Evolutionary conservation across 78 protist species (phyloP).

Genomic region (Dictyostelium intermedium): DNA sequence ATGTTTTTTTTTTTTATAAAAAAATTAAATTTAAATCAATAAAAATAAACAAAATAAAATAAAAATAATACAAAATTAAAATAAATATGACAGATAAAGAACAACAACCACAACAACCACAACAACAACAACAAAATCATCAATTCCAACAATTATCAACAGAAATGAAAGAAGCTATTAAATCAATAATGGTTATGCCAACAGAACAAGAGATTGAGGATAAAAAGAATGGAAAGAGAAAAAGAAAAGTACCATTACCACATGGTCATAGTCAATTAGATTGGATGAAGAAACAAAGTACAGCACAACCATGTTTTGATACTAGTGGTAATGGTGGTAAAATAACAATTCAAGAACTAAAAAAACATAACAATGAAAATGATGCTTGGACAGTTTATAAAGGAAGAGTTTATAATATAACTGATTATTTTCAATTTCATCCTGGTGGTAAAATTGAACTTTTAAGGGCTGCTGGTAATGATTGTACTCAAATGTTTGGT

Average conservation of each 20-base stretch:
- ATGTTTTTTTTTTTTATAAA: background rate
- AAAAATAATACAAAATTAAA: background rate
- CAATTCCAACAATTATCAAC: background rate
- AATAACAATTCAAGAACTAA: constrained; percentile 33
- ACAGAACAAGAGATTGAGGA: constrained; percentile 62
- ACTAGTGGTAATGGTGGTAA: background rate
- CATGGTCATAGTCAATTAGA: constrained; percentile 74
- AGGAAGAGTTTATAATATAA: constrained; percentile 87
- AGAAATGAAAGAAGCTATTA: background rate
- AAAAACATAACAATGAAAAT: constrained; percentile 56
- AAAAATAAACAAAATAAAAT: background rate
- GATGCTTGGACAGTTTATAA: constrained; percentile 86
- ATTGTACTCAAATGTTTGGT: constrained; percentile 83
- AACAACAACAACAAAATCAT: no score
- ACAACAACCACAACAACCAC: background rate
- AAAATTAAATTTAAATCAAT: background rate
- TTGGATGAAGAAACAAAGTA: constrained; percentile 53
- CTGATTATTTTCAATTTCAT: constrained; percentile 83
- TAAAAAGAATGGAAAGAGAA: constrained; percentile 61
- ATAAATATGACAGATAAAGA: background rate
- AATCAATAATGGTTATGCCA: constrained; percentile 8
- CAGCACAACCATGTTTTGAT: background rate
- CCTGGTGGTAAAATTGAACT: constrained; percentile 86
- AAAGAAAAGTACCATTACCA: constrained; percentile 74
- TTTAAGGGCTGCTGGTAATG: constrained; percentile 82